Evolutionary conservation across 768 basidiomycete genomes (phyloP).

Genomic region (Phlebiopsis flavidoalba): DNA sequence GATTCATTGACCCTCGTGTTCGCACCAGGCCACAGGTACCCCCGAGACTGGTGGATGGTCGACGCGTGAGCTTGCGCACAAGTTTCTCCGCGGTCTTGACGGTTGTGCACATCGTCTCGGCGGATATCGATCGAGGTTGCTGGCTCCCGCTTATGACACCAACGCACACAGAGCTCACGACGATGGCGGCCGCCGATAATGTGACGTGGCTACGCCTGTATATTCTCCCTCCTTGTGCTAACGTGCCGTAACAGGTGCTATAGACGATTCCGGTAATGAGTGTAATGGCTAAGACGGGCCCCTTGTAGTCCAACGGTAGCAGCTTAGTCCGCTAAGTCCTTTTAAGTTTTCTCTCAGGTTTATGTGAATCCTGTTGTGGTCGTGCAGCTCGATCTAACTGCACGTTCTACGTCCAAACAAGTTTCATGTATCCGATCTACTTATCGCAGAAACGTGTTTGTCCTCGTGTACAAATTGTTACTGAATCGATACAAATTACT

Average conservation of each 20-base stretch:
- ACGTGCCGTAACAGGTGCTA: conserved; percentile 43
- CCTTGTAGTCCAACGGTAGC: conserved; percentile 52
- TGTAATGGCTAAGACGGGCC: conserved; percentile 79
- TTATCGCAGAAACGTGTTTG: neutral
- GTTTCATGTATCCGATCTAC: neutral
- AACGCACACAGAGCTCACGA: conserved; percentile 61
- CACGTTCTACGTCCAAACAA: neutral
- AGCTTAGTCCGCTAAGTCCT: neutral
- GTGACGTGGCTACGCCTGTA: conserved; percentile 31
- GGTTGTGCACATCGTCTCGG: conserved; percentile 27
- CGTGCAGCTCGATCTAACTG: neutral
- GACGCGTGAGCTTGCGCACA: conserved; percentile 66
- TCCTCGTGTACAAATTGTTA: neutral
- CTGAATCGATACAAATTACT: neutral
- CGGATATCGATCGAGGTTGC: conserved; percentile 31
- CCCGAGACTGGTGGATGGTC: conserved; percentile 86
- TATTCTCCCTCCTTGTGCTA: conserved; percentile 26
- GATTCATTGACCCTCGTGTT: conserved; percentile 82
- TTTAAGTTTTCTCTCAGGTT: neutral
- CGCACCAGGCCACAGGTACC: conserved; percentile 79
- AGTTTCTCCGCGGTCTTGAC: conserved; percentile 69
- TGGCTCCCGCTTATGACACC: conserved; percentile 75
- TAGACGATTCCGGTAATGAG: conserved; percentile 75
- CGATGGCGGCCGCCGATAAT: conserved; percentile 61
- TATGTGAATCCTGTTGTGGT: neutral